Conservation (phyloP, 164 flowering plant species). For the Protea cynaroides region DNA sequence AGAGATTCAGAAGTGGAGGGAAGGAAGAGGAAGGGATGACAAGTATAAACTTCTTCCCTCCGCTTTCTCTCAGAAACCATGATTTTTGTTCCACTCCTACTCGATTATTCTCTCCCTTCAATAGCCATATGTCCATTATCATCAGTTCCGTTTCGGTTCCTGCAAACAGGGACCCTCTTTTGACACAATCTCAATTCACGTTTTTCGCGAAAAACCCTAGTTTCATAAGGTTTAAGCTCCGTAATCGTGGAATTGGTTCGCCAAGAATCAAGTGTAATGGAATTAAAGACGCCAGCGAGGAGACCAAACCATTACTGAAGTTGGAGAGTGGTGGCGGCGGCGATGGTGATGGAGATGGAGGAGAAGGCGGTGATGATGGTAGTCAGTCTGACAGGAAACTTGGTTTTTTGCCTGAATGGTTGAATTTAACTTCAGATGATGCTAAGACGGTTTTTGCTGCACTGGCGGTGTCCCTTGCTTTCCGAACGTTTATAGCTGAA, state of each 20-base stretch:
- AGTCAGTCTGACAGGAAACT: conserved; percentile 27
- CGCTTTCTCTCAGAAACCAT: conserved; percentile 18
- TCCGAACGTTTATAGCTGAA: conserved; percentile 84
- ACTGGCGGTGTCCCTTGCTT: conserved; percentile 71
- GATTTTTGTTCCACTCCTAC: conserved; percentile 4
- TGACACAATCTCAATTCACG: conserved; percentile 19
- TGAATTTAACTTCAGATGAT: conserved; percentile 68
- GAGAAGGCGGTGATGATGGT: conserved; percentile 39
- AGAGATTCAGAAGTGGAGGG: not conserved
- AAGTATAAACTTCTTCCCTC: conserved; percentile 30
- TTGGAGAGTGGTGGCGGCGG: conserved; percentile 17
- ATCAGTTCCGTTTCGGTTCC: conserved; percentile 15
- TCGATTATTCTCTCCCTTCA: conserved; percentile 15
- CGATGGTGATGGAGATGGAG: conserved; percentile 48
- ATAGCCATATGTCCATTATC: conserved; percentile 14
- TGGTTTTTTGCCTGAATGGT: conserved; percentile 67
- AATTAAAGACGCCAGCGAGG: conserved; percentile 42
- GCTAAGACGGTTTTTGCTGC: conserved; percentile 82
- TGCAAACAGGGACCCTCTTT: conserved; percentile 9
- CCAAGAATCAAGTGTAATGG: conserved; percentile 34
- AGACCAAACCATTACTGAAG: conserved; percentile 31
- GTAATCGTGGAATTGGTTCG: conserved; percentile 9
- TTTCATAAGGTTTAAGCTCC: conserved; percentile 16
- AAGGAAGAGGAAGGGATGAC: conserved; percentile 11
- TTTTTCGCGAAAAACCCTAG: conserved; percentile 14